Base-by-base conservation (phyloP, 1,284 basidiomycete genomes). In the Leccinum huronense region DNA sequence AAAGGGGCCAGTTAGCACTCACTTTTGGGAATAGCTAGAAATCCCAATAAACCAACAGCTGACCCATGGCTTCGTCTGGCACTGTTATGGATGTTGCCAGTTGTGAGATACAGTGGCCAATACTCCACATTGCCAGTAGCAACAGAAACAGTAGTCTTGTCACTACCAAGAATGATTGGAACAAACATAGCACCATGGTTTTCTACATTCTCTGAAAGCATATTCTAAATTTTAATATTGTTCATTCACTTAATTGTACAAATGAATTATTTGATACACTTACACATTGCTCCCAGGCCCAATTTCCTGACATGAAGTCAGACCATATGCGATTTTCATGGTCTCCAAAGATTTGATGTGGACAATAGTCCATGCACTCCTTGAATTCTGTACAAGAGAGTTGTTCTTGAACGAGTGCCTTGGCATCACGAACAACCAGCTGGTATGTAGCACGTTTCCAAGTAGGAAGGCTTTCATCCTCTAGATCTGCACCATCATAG, bases 131-230 rank as follows among this genome's bases (percentile, higher is more conserved):
- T 33, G 2, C 66, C 59, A 5, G 66, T 67, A 3, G 30, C 30
- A 0, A 67, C 55, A 23, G 60, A 59, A 0, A 67, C 42, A 0
- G 58, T 67, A 0, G 45, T 67, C n/a, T 67, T 67, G 14, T 67
- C 40, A 16, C 66, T 65, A 5, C 57, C 66, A 1, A 67, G 42
- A 0, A 67, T 36, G 1, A 67, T 16, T 0, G 30, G 66, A 1
- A 67, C 34, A 6, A 67, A 64, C 30, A 55, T 55, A 2, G 53
- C 53, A 3, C 30, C 53, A 33, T 55, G 30, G 14, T 55, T 55
- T 31, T 54, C 27, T 2, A 16, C 13, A 9, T 54, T 5, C 7
- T 27, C 23, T 13, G 48, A 19, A 23, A 53, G 48, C 7, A 13
- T 2, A 53, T 53, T 53, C 48, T 53, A 14, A 23, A 53, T 23